Percentiles rank a stretch among this genome's conserved stretches.
Evolutionary conservation across 2,329 filamentous ascomycete genomes (phyloP).

Genomic region (Thielaviopsis musarum): DNA sequence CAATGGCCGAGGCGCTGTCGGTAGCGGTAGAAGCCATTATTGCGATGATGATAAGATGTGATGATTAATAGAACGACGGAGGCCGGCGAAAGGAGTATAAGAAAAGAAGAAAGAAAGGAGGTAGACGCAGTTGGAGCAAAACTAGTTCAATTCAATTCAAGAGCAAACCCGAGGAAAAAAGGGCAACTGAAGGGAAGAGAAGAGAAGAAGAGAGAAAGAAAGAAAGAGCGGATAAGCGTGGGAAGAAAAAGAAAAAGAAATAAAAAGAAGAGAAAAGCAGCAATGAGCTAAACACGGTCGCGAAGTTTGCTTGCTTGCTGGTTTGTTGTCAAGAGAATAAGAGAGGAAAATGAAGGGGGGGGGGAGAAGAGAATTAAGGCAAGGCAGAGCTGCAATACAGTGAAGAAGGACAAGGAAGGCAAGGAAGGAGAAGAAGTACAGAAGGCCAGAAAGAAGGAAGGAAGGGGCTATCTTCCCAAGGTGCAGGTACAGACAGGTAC

Average conservation of each 20-base stretch:
- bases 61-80: background rate
- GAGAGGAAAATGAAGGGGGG: background rate
- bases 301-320: slow-evolving; percentile 7
- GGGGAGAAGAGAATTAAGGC: background rate
- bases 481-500: background rate
- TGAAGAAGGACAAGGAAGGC: background rate
- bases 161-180: background rate
- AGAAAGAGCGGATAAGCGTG: slow-evolving; percentile 4
- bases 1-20: slow-evolving; percentile 51
- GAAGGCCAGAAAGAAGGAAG: background rate
- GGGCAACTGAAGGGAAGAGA: background rate
- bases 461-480: background rate
- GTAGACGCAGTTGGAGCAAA: background rate
- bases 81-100: background rate
- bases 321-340: slow-evolving; percentile 5
- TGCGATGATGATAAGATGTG: slow-evolving; percentile 14
- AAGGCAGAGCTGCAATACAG: background rate
- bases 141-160: slow-evolving; percentile 1
- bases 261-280: slow-evolving; percentile 2
- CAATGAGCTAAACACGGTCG: slow-evolving; percentile 10
- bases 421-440: background rate
- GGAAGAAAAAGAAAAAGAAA: background rate
- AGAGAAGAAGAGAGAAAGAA: slow-evolving; percentile 1
- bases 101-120: background rate
- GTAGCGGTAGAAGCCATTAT: slow-evolving; percentile 40